phyloP scores from a whole-genome alignment of 75 land plant species.

The Sequoiadendron giganteum region DNA sequence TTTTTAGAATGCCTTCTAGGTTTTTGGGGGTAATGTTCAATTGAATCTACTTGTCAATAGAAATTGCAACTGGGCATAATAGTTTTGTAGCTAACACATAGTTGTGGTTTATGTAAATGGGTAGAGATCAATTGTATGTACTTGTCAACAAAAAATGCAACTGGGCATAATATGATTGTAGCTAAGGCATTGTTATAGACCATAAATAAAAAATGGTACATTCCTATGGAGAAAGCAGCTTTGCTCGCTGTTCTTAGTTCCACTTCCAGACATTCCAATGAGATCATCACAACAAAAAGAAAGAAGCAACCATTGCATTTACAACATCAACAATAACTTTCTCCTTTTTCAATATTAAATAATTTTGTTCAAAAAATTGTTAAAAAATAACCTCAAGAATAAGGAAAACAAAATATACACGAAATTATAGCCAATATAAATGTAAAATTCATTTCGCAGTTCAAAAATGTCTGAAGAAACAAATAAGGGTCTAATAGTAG shows the following conservation, averaged over 20 bases:
- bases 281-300: conserved; percentile 26
- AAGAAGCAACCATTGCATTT: no score
- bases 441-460: no score
- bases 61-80: conserved; percentile 37
- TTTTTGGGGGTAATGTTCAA: background rate
- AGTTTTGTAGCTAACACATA: conserved; percentile 30
- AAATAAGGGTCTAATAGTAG: no score
- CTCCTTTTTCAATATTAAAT: no score
- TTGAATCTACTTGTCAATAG: conserved; percentile 33
- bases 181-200: conserved; percentile 49
- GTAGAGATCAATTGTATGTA: background rate
- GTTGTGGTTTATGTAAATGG: no score
- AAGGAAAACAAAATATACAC: no score
- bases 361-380: no score
- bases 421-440: no score
- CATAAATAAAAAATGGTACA: conserved; percentile 31
- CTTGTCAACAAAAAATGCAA: conserved; percentile 42
- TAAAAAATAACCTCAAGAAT: no score
- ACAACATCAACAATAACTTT: no score
- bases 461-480: no score
- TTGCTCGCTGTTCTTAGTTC: conserved; percentile 35
- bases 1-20: background rate
- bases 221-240: conserved; percentile 31
- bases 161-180: conserved; percentile 37
- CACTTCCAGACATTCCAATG: conserved; percentile 17